phyloP scores from a whole-genome alignment of 352 stramenopile genomes.

The Globisporangium iwayamae region DNA sequence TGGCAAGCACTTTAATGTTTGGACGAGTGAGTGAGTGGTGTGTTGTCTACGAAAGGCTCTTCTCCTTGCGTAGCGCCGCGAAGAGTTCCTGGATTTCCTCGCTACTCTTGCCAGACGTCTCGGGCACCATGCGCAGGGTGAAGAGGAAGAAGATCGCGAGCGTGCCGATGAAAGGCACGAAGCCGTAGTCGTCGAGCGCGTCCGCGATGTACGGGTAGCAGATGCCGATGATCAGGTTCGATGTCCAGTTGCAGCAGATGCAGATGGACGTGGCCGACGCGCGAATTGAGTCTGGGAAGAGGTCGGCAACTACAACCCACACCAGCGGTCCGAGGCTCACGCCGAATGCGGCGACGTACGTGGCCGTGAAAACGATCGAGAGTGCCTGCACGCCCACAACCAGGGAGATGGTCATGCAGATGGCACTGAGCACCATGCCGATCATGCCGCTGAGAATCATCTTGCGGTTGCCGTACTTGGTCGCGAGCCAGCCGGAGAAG shows the following conservation, averaged over 20 bases:
- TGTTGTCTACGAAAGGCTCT: slow-evolving; percentile 1
- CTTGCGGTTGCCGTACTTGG: slow-evolving; percentile 42
- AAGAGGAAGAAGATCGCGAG: slow-evolving; percentile 42
- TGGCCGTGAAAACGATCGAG: slow-evolving; percentile 53
- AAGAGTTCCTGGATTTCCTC: slow-evolving; percentile 50
- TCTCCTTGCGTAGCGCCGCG: slow-evolving; percentile 15
- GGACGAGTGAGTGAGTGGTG: neutral
- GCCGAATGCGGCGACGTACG: slow-evolving; percentile 59
- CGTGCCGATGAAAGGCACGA: slow-evolving; percentile 50
- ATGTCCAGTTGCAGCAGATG: slow-evolving; percentile 27
- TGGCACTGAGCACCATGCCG: slow-evolving; percentile 43
- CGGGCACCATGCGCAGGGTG: slow-evolving; percentile 43
- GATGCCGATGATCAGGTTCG: slow-evolving; percentile 54
- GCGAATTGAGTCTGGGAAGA: slow-evolving; percentile 56
- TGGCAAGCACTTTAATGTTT: slow-evolving; percentile 1
- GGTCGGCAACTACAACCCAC: slow-evolving; percentile 54
- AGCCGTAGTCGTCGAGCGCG: slow-evolving; percentile 35
- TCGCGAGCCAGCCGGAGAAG: slow-evolving; percentile 33
- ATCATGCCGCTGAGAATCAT: slow-evolving; percentile 43
- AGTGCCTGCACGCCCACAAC: slow-evolving; percentile 20
- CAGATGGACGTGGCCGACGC: slow-evolving; percentile 37
- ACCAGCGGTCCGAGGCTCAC: slow-evolving; percentile 63
- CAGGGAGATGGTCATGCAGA: slow-evolving; percentile 49
- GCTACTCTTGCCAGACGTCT: slow-evolving; percentile 56
- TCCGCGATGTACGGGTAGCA: slow-evolving; percentile 54